Percentiles rank a stretch among this genome's conserved stretches.
These are phyloP conservation scores for Acanthamoeba polyphaga DNA, from an alignment of 208 protist species.

Conservation along the genomic window DNA sequence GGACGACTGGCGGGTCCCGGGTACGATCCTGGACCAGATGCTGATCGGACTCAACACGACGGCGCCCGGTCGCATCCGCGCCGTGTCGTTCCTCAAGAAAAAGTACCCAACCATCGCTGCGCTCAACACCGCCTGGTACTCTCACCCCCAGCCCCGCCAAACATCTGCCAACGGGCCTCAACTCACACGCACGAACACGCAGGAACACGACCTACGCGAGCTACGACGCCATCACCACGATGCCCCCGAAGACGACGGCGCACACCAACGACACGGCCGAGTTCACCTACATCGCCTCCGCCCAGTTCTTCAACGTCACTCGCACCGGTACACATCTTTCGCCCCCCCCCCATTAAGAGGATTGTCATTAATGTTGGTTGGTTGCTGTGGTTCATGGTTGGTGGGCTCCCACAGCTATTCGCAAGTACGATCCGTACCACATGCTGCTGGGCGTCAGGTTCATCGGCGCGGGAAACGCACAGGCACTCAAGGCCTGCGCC, in stretches of 20 bases:
- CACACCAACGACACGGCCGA: neutral
- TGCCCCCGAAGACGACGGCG: neutral
- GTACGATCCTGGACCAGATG: neutral
- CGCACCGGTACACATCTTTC: neutral
- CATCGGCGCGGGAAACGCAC: neutral
- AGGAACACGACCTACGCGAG: conserved; percentile 25
- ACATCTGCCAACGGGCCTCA: neutral
- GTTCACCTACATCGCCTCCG: neutral
- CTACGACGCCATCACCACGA: neutral
- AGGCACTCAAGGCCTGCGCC: neutral
- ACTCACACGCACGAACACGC: neutral
- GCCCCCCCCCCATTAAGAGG: no score
- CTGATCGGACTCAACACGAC: neutral
- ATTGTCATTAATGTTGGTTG: no score
- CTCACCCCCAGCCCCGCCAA: no score
- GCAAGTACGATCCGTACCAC: neutral
- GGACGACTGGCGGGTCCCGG: neutral
- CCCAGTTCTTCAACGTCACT: conserved; percentile 9
- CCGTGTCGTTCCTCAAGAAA: neutral
- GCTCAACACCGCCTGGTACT: conserved; percentile 18
- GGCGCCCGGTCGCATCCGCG: neutral
- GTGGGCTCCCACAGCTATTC: neutral
- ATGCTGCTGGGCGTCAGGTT: neutral
- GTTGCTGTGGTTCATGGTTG: neutral
- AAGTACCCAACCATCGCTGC: neutral